Base-by-base conservation (phyloP, 2,329 filamentous ascomycete genomes). In the Thielaviopsis musarum region DNA sequence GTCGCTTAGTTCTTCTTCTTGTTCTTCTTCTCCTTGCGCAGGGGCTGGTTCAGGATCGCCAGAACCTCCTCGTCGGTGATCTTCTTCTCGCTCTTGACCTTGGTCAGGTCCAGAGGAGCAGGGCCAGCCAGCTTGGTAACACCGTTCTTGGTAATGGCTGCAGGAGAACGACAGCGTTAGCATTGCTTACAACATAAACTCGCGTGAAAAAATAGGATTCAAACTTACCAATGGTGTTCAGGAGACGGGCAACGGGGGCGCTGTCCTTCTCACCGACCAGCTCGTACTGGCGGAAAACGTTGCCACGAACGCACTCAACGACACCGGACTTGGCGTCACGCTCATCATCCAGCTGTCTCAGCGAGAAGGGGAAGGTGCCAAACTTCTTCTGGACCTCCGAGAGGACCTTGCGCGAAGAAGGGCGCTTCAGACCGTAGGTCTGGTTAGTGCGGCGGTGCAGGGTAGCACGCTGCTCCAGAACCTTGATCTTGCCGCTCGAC, bases 331-430 rank as follows among this genome's bases (percentile, higher is more conserved):
- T 97, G 87, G 89, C 93, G 65, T 91, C 84, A 69, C 91, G 86
- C 81, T 98, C 93, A 68, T 97, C 91, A 64, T 96, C 91, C 63
- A 98, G 82, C 77, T 98, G 93, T 69, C 93, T 83, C 77, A 97
- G 79, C 74, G 88, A 95, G 82, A 98, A 98, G 67, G 93, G 93
- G 80, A 98, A 98, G 63, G 83, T 89, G 65, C 91, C 91, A 69
- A 97, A 98, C 77, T 91, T 96, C 83, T 91, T 94, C 72, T 94
- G 85, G 63, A 95, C 86, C 75, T 97, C 93, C 54, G 91, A 95
- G 58, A 97, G 79, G 56, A 91, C 86, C 74, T 94, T 88, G 70
- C 91, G 84, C 57, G 91, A 96, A 65, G 88, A 95, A 62, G 89
- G 89, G 65, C 93, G 85, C 83, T 97, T 98, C 65, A 98, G 80